These are phyloP conservation scores for Stephanocyclus meneghinianus DNA, from an alignment of 352 stramenopile species.

Conservation along the genomic window DNA sequence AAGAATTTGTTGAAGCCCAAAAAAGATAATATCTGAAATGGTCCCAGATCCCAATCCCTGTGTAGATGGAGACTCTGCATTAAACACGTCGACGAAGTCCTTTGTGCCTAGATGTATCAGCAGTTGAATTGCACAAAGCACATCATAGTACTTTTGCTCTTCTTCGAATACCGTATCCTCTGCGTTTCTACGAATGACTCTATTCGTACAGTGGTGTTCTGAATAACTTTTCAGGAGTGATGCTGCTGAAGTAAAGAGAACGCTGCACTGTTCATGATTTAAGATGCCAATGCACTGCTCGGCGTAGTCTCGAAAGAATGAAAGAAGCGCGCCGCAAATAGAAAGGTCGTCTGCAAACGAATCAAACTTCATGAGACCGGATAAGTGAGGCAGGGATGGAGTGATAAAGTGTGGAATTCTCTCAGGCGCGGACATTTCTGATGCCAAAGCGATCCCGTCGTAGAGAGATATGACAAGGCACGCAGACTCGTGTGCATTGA, in stretches of 20 bases:
- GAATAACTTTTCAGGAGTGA: slow-evolving; percentile 77
- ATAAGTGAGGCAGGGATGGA: slow-evolving; percentile 72
- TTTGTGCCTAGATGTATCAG: slow-evolving; percentile 80
- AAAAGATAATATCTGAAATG: slow-evolving; percentile 82
- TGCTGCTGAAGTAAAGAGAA: slow-evolving; percentile 67
- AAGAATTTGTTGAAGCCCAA: slow-evolving; percentile 80
- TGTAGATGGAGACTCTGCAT: slow-evolving; percentile 23
- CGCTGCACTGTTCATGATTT: slow-evolving; percentile 60
- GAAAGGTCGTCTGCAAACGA: slow-evolving; percentile 66
- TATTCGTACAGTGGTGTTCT: slow-evolving; percentile 61
- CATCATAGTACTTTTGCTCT: slow-evolving; percentile 81
- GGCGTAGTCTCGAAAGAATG: slow-evolving; percentile 78
- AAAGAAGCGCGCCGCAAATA: slow-evolving; percentile 74
- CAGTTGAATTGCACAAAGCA: slow-evolving; percentile 80
- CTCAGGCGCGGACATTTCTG: slow-evolving; percentile 74
- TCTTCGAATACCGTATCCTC: slow-evolving; percentile 60
- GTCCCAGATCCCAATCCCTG: slow-evolving; percentile 67
- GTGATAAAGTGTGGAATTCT: slow-evolving; percentile 77
- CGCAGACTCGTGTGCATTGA: slow-evolving; percentile 71
- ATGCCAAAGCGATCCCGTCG: slow-evolving; percentile 65
- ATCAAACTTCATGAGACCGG: slow-evolving; percentile 75
- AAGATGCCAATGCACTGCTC: slow-evolving; percentile 78
- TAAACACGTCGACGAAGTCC: slow-evolving; percentile 77
- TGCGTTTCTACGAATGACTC: slow-evolving; percentile 53
- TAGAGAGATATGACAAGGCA: slow-evolving; percentile 77